Conservation (phyloP, 176 grass and related monocot genomes). For the Tuctoria greenei region DNA sequence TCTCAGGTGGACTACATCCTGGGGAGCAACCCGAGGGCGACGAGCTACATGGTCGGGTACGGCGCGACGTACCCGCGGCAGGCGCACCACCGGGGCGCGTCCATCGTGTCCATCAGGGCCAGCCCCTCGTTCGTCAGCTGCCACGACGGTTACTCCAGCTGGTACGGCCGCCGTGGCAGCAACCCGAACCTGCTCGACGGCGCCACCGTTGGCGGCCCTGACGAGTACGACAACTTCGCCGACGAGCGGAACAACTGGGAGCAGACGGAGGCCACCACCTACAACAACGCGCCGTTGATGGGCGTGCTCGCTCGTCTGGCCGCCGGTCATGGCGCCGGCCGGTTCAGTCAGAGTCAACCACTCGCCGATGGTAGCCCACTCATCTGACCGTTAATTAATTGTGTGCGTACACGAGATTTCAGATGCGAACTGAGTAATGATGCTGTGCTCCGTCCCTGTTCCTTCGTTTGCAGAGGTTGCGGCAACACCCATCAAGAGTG, state of each 20-base stretch:
- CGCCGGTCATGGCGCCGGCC: constrained; percentile 36
- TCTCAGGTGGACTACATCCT: constrained; percentile 91
- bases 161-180: constrained; percentile 49
- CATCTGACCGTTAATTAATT: too few relatives aligned
- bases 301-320: constrained; percentile 73
- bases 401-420: background rate
- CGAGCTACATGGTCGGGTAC: constrained; percentile 94
- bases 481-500: constrained; percentile 18
- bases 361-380: constrained; percentile 14
- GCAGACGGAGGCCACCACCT: constrained; percentile 85
- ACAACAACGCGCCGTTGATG: constrained; percentile 85
- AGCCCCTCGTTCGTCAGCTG: constrained; percentile 65
- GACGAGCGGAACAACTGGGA: constrained; percentile 85
- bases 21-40: constrained; percentile 73
- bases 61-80: constrained; percentile 57
- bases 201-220: constrained; percentile 75
- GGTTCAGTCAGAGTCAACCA: constrained; percentile 43
- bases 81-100: constrained; percentile 80
- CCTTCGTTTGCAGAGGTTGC: constrained; percentile 25
- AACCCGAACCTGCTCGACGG: constrained; percentile 87
- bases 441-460: too few relatives aligned
- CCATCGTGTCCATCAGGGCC: constrained; percentile 67
- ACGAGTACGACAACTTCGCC: constrained; percentile 63
- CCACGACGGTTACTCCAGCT: constrained; percentile 47
- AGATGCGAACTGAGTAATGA: background rate